Conservation (phyloP, 2,329 filamentous ascomycete genomes). For the Cladosporium halotolerans region DNA sequence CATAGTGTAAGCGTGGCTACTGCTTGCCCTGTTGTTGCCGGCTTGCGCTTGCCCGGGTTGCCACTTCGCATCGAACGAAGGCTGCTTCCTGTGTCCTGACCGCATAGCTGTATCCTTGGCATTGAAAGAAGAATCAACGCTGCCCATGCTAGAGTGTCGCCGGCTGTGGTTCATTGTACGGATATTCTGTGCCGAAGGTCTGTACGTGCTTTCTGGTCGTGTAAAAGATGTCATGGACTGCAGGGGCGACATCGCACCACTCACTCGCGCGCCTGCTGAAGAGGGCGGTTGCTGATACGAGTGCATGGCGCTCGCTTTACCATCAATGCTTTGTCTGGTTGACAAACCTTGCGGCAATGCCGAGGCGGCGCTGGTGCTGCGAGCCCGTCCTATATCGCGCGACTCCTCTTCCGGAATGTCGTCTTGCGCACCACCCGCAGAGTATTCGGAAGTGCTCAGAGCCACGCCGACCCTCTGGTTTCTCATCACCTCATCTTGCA, state of each 20-base stretch:
- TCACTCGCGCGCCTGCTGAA: conserved; percentile 30
- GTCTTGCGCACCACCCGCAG: conserved; percentile 25
- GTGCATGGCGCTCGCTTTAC: conserved; percentile 15
- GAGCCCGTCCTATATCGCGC: conserved; percentile 40
- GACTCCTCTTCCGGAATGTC: conserved; percentile 30
- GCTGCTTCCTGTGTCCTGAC: conserved; percentile 47
- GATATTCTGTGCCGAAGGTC: conserved; percentile 32
- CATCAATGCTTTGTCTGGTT: conserved; percentile 17
- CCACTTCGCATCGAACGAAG: conserved; percentile 56
- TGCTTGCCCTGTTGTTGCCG: not conserved
- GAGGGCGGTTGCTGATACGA: conserved; percentile 10
- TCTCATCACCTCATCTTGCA: conserved; percentile 78
- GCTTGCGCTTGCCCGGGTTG: conserved; percentile 19
- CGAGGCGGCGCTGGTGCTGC: conserved; percentile 35
- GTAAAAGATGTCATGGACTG: conserved; percentile 29
- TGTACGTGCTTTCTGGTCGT: conserved; percentile 26
- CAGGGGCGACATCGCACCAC: conserved; percentile 27
- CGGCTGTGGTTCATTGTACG: conserved; percentile 66
- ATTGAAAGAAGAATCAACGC: conserved; percentile 61
- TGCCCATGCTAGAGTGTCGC: conserved; percentile 83
- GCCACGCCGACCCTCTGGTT: conserved; percentile 38
- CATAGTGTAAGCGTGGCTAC: conserved; percentile 15
- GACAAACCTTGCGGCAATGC: conserved; percentile 13
- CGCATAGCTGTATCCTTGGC: conserved; percentile 18
- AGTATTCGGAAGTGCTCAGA: conserved; percentile 37